Evolutionary conservation across 129 eudicot species (phyloP).

Genomic region (Heracleum sosnowskyi): DNA sequence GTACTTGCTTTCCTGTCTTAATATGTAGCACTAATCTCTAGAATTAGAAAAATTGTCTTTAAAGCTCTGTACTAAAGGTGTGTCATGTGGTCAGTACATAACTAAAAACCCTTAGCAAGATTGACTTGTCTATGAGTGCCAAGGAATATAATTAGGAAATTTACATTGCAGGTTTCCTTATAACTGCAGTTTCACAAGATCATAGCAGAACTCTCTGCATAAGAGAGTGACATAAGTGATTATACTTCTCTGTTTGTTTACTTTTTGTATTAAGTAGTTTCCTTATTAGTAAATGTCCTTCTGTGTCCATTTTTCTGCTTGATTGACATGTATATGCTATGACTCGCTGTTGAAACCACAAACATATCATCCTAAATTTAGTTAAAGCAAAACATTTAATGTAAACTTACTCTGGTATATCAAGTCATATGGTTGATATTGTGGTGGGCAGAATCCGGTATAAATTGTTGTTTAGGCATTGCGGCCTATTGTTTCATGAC

Average conservation of each 20-base stretch:
- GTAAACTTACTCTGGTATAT: background rate
- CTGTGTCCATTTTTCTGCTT: background rate
- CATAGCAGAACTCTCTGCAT: background rate
- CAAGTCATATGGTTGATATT: background rate
- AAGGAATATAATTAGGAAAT: background rate
- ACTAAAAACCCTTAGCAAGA: background rate
- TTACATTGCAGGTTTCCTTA: background rate
- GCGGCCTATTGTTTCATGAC: background rate
- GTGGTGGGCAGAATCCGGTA: background rate
- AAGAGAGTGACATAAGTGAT: background rate
- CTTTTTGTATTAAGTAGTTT: background rate
- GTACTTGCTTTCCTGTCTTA: no score
- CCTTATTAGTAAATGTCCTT: background rate
- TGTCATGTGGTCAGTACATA: background rate
- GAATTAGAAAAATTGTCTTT: background rate
- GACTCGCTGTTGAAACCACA: background rate
- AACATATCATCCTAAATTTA: background rate
- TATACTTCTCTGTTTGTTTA: background rate
- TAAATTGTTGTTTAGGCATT: background rate
- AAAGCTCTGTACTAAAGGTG: background rate
- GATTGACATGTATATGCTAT: background rate
- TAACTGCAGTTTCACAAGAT: background rate
- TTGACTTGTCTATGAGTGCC: background rate
- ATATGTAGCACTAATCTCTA: background rate
- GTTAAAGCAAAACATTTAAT: background rate